A percentile compares a stretch with the other conserved stretches of the same genome.
phyloP scores from a whole-genome alignment of 2,329 filamentous ascomycete species.

The Didymella sp. region DNA sequence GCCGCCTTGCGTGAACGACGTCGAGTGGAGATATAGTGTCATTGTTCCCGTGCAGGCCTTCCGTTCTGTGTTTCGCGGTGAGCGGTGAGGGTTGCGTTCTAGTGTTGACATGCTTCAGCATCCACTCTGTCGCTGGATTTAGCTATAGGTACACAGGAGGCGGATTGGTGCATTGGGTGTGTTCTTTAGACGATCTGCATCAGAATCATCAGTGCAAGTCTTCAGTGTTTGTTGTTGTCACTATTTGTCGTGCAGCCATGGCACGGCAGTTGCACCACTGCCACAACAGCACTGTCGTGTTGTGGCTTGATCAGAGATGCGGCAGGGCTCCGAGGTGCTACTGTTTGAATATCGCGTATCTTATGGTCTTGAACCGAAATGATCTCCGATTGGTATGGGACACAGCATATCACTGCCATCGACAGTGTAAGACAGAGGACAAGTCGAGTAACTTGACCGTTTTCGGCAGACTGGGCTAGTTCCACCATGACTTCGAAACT shows the following conservation, averaged over 20 bases:
- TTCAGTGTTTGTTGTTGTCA: not conserved
- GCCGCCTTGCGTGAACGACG: slow-evolving; percentile 12
- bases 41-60: not conserved
- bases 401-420: slow-evolving; percentile 4
- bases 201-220: not conserved
- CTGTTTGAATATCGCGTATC: slow-evolving; percentile 1
- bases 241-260: not conserved
- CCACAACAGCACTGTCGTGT: not conserved
- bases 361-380: not conserved
- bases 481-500: not conserved
- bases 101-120: not conserved
- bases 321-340: not conserved
- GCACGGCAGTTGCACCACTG: slow-evolving; percentile 1
- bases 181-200: not conserved
- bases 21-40: not conserved
- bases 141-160: too few species aligned
- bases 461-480: not conserved
- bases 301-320: not conserved
- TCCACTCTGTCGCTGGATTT: not conserved
- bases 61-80: not conserved
- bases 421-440: not conserved
- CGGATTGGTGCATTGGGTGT: too few species aligned
- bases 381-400: not conserved
- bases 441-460: slow-evolving; percentile 3
- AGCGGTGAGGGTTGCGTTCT: not conserved